Base-by-base conservation (phyloP, 1,139 yeast genomes). In the Hyphopichia pseudoburtonii region DNA sequence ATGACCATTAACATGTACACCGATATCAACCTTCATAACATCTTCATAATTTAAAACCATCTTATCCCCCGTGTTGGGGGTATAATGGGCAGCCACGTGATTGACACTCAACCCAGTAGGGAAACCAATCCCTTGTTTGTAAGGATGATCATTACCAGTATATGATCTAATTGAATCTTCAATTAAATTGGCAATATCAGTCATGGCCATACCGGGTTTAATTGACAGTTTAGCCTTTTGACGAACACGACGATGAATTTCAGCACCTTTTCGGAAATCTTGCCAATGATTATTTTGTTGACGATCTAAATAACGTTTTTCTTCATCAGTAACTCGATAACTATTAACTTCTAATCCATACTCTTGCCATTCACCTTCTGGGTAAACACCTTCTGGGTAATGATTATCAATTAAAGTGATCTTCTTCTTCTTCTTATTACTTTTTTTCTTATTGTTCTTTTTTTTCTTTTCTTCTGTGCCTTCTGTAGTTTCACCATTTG, bases 51-150 rank as follows among this genome's bases (percentile, higher is more conserved):
- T 71, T 49, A 92, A 70, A 1, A 85, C 85, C 8, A 86, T 76
- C 52, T 81, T 87, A 62, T 94, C 98, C 15, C 96, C 96, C 14
- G 95, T 83, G 63, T 92, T 92, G 15, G 99, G 99, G 0, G 97
- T 90, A 62, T 89, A 92, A 61, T 94, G 99, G 0, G 98, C 98
- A 22, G 99, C 99, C 51, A 89, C 85, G 57, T 90, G 87, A 64
- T 92, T 94, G 46, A 90, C 66, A 1, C 96, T 87, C 35, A 94
- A 76, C 39, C 99, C 99, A 9, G 97, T 89, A 31, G 99, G 99
- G 73, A 92, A 92, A 2, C 97, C 99, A 52, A 90, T 80, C 30
- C 99, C 99, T 10, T 90, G 94, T 35, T 62, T 65, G 42, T 78
- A 73, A 36, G 82, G 75, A 36, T 81, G 82, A 47, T 83, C 82